A percentile compares a stretch with the other conserved stretches of the same genome.
phyloP scores from a whole-genome alignment of 495 filamentous ascomycete genomes.

The Echria macrotheca region DNA sequence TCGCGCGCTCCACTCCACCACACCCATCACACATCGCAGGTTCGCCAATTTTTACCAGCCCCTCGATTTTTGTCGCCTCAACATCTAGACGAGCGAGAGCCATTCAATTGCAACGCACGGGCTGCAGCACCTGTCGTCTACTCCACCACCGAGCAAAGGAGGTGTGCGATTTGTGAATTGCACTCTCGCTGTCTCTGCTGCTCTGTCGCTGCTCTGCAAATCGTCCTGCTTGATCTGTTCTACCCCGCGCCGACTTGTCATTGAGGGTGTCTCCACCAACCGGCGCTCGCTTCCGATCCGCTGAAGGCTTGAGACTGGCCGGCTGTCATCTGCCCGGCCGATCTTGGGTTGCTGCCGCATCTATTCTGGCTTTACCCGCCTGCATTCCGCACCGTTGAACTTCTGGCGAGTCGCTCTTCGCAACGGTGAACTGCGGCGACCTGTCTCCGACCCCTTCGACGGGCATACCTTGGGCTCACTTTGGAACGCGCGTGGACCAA shows the following conservation, averaged over 20 bases:
- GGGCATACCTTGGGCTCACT: slow-evolving; percentile 11
- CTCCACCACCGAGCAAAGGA: slow-evolving; percentile 1
- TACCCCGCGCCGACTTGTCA: background rate
- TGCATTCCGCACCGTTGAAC: slow-evolving; percentile 19
- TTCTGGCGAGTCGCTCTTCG: background rate
- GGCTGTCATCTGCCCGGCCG: slow-evolving; percentile 1
- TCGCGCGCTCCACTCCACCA: slow-evolving; percentile 5
- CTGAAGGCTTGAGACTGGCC: background rate
- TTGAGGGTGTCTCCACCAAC: background rate
- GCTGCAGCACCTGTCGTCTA: slow-evolving; percentile 2
- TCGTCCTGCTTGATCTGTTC: no score
- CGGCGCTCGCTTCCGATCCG: background rate
- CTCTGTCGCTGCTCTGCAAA: background rate
- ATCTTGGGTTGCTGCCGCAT: slow-evolving; percentile 5
- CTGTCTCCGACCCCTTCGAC: slow-evolving; percentile 14
- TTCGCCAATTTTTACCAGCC: slow-evolving; percentile 21
- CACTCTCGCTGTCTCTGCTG: slow-evolving; percentile 2
- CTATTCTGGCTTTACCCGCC: background rate
- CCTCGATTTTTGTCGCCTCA: slow-evolving; percentile 24
- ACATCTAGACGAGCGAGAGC: slow-evolving; percentile 16
- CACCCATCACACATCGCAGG: background rate
- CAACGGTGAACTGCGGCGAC: no score
- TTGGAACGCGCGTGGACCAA: slow-evolving; percentile 16
- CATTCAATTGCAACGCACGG: slow-evolving; percentile 21
- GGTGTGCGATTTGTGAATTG: slow-evolving; percentile 14